A percentile compares a stretch with the other conserved stretches of the same genome.
Evolutionary conservation across 2,329 filamentous ascomycete species (phyloP).

Genomic region (Hymenotorrendiella dingleyae): DNA sequence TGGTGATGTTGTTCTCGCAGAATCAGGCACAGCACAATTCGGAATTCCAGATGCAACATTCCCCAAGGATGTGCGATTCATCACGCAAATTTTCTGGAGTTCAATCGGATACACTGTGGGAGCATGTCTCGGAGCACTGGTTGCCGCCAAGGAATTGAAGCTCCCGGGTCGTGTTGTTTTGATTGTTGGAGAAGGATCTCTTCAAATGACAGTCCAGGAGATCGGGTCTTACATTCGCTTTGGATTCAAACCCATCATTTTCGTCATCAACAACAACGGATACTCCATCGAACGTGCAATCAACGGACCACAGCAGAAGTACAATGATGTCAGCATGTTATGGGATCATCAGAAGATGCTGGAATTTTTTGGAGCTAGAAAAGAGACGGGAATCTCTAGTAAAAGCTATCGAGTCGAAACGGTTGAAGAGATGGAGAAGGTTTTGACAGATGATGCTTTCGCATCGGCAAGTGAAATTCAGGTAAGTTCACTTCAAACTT

Average conservation of each 20-base stretch:
- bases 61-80: constrained; percentile 40
- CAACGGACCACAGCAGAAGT: constrained; percentile 45
- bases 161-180: constrained; percentile 44
- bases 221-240: constrained; percentile 56
- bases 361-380: constrained; percentile 41
- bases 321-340: constrained; percentile 48
- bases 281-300: constrained; percentile 55
- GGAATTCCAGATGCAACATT: constrained; percentile 47
- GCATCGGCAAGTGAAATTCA: constrained; percentile 13
- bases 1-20: constrained; percentile 50
- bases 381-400: constrained; percentile 31
- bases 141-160: constrained; percentile 44
- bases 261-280: constrained; percentile 54
- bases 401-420: constrained; percentile 35
- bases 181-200: constrained; percentile 57
- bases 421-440: constrained; percentile 39
- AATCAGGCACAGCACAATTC: constrained; percentile 52
- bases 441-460: constrained; percentile 34
- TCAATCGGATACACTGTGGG: constrained; percentile 57
- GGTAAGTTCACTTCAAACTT: constrained; percentile 5
- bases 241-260: constrained; percentile 42
- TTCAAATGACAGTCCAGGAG: constrained; percentile 63
- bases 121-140: constrained; percentile 47
- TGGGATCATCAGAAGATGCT: constrained; percentile 47
- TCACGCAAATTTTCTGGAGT: constrained; percentile 50